Base-by-base conservation (phyloP, 2,329 filamentous ascomycete genomes). In the Zasmidium citrigriseum region DNA sequence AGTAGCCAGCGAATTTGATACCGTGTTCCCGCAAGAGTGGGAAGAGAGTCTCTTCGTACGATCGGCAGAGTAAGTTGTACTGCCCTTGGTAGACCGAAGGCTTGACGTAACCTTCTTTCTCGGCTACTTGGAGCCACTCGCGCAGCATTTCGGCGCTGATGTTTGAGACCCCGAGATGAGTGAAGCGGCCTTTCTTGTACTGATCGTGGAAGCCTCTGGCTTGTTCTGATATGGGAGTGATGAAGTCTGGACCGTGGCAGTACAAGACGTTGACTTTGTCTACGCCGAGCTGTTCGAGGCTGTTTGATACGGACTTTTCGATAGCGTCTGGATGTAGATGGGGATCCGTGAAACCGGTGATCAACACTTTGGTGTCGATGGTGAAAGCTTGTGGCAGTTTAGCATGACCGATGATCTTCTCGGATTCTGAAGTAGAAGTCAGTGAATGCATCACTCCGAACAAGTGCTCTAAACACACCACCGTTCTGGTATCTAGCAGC, bases 61-160 rank as follows among this genome's bases (percentile, higher is more conserved):
- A 67, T 50, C 80, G 70, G 3, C 74, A 73, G 18, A 82, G 66
- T 12, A 74, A 68, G 54, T 81, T 80, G 64, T 82, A 82, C 10
- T 77, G 72, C 0, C 79, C 78, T 58, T 82, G 74, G 58, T 77
- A 81, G 3, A 78, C 75, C 11, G 67, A 70, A 0, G 80, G 79
- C 60, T 75, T 76, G n/a, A 78, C 71, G 18, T 67, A 79, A 1
- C 73, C 74, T 1, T 73, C 66, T 20, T 74, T 59, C 45, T 78
- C 71, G 59, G 78, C 80, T 22, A 81, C 75, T 11, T 73, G 68
- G 24, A 78, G 49, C 4, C 1, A 82, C 76, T 60, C 81, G 77
- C 3, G 70, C 71, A 2, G 75, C 74, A 0, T 71, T 67, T 61
- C 76, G 80, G 63, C 80, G 81, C 3, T 73, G 78, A 4, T 82